Evolutionary conservation across 164 flowering plant species (phyloP), one percentile per base, ranked within the genome.

Genomic region (Piper betle): DNA sequence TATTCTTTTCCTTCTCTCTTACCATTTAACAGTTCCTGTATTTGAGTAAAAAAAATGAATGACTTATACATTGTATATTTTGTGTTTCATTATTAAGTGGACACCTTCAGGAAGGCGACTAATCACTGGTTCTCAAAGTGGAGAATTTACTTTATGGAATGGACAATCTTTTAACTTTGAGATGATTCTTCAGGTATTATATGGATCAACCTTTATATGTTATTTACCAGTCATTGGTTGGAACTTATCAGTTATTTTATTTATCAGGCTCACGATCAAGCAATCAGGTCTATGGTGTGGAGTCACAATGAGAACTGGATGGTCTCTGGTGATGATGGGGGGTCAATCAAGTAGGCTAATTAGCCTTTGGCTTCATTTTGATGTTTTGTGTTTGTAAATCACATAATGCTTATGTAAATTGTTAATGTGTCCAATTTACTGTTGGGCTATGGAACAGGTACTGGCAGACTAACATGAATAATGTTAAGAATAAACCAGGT

Each of bases 261-360:
- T 39, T 40, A 70, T 62, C 74, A 94, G 99, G 99, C 99, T 66
- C 99, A 94, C 83, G 99, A 94, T 74, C 88, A 91, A 73, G 93
- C 99, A 59, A 85, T 94, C 56, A 85, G 97, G 69, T 94, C 99
- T 19, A 94, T 94, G 99, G 82, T 94, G 11, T 94, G 99, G 99
- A 94, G 99, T 76, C 90, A 94, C 58, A 94, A 91, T 70, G 99
- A 91, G 77, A 91, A 86, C 60, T 94, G 96, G 96, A 94, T 94
- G 99, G 99, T 94, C 66, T 84, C 93, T 66, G 99, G 99, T 65
- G 99, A 94, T 79, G 97, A 94, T 77, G 96, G 97, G 19, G 99
- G 99, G 19, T 60, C 99, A 57, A 88, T 94, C 71, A 94, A 94
- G 99, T 93, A 86, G 9, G 18, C 58, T 41, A 41, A 8, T 37